Base-by-base conservation (phyloP, 2,329 filamentous ascomycete genomes). In the Cladophialophora chaetospira region DNA sequence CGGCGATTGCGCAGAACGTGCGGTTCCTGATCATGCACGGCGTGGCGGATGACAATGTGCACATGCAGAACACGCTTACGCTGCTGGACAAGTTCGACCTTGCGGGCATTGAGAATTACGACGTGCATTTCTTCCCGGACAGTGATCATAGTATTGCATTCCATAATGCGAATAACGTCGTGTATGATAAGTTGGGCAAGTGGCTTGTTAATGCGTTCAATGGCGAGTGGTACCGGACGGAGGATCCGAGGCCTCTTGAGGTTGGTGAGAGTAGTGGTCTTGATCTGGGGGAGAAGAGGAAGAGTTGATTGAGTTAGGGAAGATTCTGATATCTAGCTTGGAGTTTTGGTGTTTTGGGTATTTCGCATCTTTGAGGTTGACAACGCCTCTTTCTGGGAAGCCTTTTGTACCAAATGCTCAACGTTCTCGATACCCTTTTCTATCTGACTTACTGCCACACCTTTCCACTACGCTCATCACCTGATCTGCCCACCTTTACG, bases 181-280 rank as follows among this genome's bases (percentile, higher is more conserved):
- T 99, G 5, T 97, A 94, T 70, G 88, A 96, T 65, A 95, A 91
- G 75, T 73, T 96, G 28, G 86, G 81, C 56, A 92, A 89, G 70
- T 99, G 93, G 93, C 84, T 99, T 53, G 83, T 97, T 70, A 97
- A 97, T 70, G 94, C 94, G 1, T 99, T 99, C 72, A 97, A 97
- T 66, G 94, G 94, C 49, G 91, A 97, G 72, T 97, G 93, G 91
- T 77, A 93, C 47, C 77, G 78, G 45, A 83, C 58, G 13, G 55
- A 63, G 19, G 57, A 64, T 48, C 60, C 60, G 35, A 55, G 54
- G 47, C 60, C 60, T 3, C 15, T 62, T 8, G 56, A 54, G 8
- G 21, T 46, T 17, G 47, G 40, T 5, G 42, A 33, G 36, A 17
- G 9, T 15, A 28, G 26, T 4, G 10, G 17, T n/a, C n/a, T n/a